Evolutionary conservation across 345 rosid species (phyloP), one percentile per base, ranked within the genome.

Genomic region (Brassica cretica): DNA sequence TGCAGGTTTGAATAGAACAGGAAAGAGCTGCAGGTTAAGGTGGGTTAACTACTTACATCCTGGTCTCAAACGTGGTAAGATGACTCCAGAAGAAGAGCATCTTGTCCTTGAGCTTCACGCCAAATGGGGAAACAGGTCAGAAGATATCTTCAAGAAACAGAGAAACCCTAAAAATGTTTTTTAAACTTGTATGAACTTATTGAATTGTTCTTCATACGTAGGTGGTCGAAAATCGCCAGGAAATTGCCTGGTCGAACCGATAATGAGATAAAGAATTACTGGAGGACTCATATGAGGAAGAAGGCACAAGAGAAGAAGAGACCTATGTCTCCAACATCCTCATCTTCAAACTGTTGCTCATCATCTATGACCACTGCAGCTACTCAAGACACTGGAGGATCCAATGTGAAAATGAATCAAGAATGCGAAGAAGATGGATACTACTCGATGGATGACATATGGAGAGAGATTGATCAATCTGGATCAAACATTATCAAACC

Each of bases 41-140:
- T 95, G 99, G 99, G 98, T 93, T 87, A 95, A 95, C 71, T 95
- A 95, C 83, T 88, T 95, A 24, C 97, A 95, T 71, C 99, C 99
- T 75, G 97, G 93, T 64, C 98, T 95, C 21, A 95, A 93, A 84
- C 87, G 91, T n/a, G 97, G 98, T 37, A 95, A 95, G 89, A 90
- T 95, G 99, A 85, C 96, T 2, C 88, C 91, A 21, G 96, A 90
- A 59, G 99, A 95, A 77, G 97, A 95, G 86, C 89, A 78, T 77
- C 91, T 91, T 7, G 96, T 95, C 75, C 88, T 95, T 30, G 99
- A 93, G 76, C 97, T 91, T 81, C 99, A 95, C 60, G 81, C 88
- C 49, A 95, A 93, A 79, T 93, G 91, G 99, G 99, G 99, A 75
- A 95, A 95, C 64, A 93, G 98, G 99, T 95, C 76, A 79, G 86